Evolutionary conservation across 352 stramenopile genomes (phyloP), one percentile per base, ranked within the genome.

Genomic region (Pythium insidiosum): DNA sequence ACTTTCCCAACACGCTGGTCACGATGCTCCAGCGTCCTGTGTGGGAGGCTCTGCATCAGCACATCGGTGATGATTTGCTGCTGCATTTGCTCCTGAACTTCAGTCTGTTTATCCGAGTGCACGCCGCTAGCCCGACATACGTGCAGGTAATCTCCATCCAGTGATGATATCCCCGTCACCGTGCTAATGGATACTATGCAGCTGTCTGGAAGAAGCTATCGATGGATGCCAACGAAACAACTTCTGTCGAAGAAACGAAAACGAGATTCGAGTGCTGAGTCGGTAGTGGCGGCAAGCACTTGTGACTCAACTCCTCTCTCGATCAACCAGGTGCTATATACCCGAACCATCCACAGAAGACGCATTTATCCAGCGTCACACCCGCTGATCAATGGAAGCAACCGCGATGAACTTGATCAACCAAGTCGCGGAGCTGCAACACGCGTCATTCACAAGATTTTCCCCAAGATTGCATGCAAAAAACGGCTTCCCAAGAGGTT

Each of bases 1-100:
- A 77, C 41, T 82, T 75, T 38, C 78, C 78, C 5, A 91, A 91
- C 53, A 85, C 75, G 1, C 53, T 88, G 4, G 75, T 91, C 25
- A 65, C 53, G 21, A 38, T 59, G 11, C 45, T 88, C 16, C 84
- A 88, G 56, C 63, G 70, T n/a, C 49, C 58, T 23, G 31, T 58
- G 3, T 91, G 78, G 78, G 43, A 53, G 22, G 28, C 30, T 3
- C 53, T 88, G 11, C 78, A 91, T 13, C 10, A 56, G 6, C 31
- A 73, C 18, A 74, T 87, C 34, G 78, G 78, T 0, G 75, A 88
- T 41, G 68, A 87, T 11, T 53, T 85, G 22, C 67, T 91, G 53
- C 58, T 65, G 3, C 69, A 88, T 28, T 44, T 91, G 34, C 30
- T 91, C 12, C 43, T 84, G 11, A 61, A 88, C 45, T 84, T 84